Conservation (phyloP, 495 filamentous ascomycete genomes). For the Jackrogersella multiformis region DNA sequence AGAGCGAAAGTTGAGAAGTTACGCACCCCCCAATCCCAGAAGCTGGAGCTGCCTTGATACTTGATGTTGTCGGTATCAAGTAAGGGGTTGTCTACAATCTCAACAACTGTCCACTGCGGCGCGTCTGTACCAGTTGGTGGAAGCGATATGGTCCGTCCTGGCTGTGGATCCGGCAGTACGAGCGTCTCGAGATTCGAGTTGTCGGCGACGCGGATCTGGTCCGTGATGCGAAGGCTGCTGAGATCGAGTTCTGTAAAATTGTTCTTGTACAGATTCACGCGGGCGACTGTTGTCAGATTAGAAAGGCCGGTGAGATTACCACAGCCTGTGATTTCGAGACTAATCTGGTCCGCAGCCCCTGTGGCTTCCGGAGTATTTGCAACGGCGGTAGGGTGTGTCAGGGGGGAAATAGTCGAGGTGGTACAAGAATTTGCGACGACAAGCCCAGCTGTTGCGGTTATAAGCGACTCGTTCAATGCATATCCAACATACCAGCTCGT, state of each 20-base stretch:
- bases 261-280: constrained; percentile 18
- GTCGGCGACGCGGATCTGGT: constrained; percentile 23
- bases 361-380: background rate
- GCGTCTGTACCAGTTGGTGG: constrained; percentile 24
- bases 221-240: constrained; percentile 13
- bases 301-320: background rate
- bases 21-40: constrained; percentile 23
- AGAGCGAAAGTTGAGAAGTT: constrained; percentile 10
- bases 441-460: background rate
- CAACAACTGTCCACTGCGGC: constrained; percentile 27
- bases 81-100: constrained; percentile 20
- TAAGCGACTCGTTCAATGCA: background rate
- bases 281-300: constrained; percentile 5
- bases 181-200: constrained; percentile 26
- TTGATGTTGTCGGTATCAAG: constrained; percentile 11
- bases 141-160: constrained; percentile 14
- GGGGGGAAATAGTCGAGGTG: constrained; percentile 19
- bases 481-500: no score
- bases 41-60: constrained; percentile 20
- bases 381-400: background rate
- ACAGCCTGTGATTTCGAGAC: constrained; percentile 24
- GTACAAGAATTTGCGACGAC: constrained; percentile 17
- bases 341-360: constrained; percentile 1
- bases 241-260: constrained; percentile 20
- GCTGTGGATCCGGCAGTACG: constrained; percentile 9